Evolutionary conservation across 805 yeast genomes (phyloP).

Genomic region (Suhomyces pyralidae): DNA sequence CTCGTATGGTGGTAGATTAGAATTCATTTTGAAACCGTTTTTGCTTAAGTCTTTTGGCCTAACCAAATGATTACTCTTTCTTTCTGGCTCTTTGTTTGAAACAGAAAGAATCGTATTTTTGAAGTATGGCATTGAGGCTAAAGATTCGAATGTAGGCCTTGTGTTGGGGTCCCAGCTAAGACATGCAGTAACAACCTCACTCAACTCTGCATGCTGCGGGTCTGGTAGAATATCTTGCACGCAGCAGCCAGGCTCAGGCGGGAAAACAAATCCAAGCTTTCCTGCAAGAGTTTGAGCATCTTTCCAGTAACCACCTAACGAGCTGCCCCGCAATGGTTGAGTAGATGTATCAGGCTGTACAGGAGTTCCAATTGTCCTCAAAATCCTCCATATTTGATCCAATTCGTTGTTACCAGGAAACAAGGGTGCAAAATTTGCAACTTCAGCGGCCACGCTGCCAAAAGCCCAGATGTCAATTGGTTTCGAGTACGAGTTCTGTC

Average conservation of each 20-base stretch:
- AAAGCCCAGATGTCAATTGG: conserved; percentile 87
- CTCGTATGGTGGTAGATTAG: background rate
- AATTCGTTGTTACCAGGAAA: conserved; percentile 80
- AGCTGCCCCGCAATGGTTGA: conserved; percentile 23
- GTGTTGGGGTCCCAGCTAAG: conserved; percentile 75
- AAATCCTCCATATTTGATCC: conserved; percentile 72
- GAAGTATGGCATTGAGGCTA: conserved; percentile 56
- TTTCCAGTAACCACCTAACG: conserved; percentile 71
- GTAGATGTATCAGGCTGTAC: conserved; percentile 20
- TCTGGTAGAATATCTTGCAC: conserved; percentile 46
- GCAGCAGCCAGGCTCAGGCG: conserved; percentile 50
- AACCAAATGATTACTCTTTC: conserved; percentile 4
- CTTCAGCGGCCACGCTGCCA: conserved; percentile 74
- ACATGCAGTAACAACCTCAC: conserved; percentile 45
- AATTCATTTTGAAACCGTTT: background rate
- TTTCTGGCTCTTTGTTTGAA: conserved; percentile 14
- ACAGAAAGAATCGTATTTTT: conserved; percentile 31
- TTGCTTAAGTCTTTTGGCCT: background rate
- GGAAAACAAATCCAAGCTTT: conserved; percentile 55
- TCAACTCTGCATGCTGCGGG: conserved; percentile 41
- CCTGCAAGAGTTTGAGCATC: conserved; percentile 54
- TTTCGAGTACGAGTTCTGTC: conserved; percentile 58
- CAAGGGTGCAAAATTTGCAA: conserved; percentile 69
- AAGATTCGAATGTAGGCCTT: conserved; percentile 50
- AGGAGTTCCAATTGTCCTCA: conserved; percentile 76